Evolutionary conservation across 2,329 filamentous ascomycete species (phyloP), one percentile per base, ranked within the genome.

Genomic region (Pseudodiploospora longispora): DNA sequence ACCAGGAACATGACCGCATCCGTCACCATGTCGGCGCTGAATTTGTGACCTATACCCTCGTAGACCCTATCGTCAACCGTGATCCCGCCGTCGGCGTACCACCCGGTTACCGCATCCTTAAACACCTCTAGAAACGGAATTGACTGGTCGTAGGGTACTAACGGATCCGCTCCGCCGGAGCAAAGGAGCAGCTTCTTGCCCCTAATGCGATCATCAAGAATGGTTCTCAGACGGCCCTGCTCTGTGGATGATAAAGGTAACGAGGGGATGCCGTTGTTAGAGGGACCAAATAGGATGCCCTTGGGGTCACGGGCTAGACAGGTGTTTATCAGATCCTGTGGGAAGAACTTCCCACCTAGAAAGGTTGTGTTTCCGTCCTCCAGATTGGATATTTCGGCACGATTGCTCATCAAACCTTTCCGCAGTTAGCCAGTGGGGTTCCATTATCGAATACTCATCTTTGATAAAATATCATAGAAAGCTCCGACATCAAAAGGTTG

Each of bases 301-400:
- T 83, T 85, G 0, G 91, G 89, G 55, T 98, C 93, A 47, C 74
- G 78, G 43, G 74, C 75, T 27, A 73, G 66, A 30, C 88, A 76
- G 0, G 78, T 73, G 1, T 74, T 65, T 1, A 90, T 65, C 6
- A 96, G 74, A 0, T 79, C 73, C 0, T 65, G 61, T 0, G 91
- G 90, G 55, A 96, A 95, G 57, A 90, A 85, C 34, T 66, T 67
- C 46, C 85, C 89, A 3, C 88, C 87, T 1, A 94, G 58, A 56
- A 97, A 94, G 0, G 73, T 65, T 0, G 69, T 63, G 0, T 82
- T 82, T 0, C 72, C 70, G 10, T 76, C 68, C 9, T 72, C 71
- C 2, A 69, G 61, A 0, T 74, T 76, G 0, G 83, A 84, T 33
- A 82, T 70, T 5, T 77, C 71, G 1, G 91, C 91, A 8, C 93